Evolutionary conservation across 2,329 filamentous ascomycete genomes (phyloP).

Genomic region (Alternaria conjuncta): DNA sequence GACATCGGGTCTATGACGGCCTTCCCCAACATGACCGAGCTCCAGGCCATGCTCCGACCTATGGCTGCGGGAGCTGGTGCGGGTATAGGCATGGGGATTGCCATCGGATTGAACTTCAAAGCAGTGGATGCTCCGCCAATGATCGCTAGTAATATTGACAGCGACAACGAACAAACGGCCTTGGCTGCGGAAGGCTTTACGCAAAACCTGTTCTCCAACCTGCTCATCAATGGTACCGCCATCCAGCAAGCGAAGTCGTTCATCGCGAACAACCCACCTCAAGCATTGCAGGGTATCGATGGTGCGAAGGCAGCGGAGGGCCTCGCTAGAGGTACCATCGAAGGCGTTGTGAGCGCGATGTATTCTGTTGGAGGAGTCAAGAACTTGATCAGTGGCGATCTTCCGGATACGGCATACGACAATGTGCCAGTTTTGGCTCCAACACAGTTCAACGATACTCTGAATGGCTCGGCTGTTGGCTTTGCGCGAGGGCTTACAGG

Average conservation of each 20-base stretch:
- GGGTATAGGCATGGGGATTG: conserved; percentile 34
- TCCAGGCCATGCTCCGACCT: conserved; percentile 24
- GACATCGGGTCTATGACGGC: conserved; percentile 1
- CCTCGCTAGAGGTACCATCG: conserved; percentile 33
- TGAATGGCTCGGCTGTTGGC: conserved; percentile 33
- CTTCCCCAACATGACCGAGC: conserved; percentile 8
- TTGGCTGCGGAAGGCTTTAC: conserved; percentile 27
- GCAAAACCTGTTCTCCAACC: conserved; percentile 28
- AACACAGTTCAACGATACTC: conserved; percentile 32
- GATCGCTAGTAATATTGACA: conserved; percentile 13
- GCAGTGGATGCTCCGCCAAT: conserved; percentile 5
- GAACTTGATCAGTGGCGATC: conserved; percentile 34
- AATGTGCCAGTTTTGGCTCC: conserved; percentile 27
- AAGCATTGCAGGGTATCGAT: conserved; percentile 14
- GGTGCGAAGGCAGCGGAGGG: conserved; percentile 34
- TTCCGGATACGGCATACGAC: conserved; percentile 23
- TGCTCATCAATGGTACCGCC: conserved; percentile 33
- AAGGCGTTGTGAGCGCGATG: conserved; percentile 32
- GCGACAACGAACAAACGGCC: conserved; percentile 18
- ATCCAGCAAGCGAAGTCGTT: conserved; percentile 7
- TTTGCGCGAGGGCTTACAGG: conserved; percentile 35
- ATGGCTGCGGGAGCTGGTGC: conserved; percentile 38
- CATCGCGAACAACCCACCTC: conserved; percentile 6
- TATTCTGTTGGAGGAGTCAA: conserved; percentile 35
- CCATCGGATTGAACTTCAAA: conserved; percentile 29